phyloP scores from a whole-genome alignment of 2,329 filamentous ascomycete species.

The Hypoxylon sp. region DNA sequence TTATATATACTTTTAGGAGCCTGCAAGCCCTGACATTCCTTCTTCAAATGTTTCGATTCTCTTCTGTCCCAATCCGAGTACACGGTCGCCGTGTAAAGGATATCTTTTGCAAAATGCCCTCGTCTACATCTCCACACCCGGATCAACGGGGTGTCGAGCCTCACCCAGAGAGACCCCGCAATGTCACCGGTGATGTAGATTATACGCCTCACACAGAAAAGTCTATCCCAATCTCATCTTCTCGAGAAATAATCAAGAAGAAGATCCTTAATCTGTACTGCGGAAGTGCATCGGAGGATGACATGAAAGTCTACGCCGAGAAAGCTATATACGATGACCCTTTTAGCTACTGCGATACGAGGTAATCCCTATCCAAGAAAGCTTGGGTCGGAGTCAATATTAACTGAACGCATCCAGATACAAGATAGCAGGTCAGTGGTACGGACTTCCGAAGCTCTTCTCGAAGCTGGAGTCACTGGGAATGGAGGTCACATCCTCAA shows the following conservation, averaged over 20 bases:
- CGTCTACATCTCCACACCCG: conserved; percentile 36
- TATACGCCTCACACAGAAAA: conserved; percentile 59
- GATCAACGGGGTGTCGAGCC: conserved; percentile 35
- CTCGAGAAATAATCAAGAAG: conserved; percentile 59
- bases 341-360: conserved; percentile 64
- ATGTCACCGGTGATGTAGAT: conserved; percentile 53
- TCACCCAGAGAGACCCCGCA: conserved; percentile 35
- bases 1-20: background rate
- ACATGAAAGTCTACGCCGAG: conserved; percentile 65
- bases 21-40: background rate
- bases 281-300: conserved; percentile 62
- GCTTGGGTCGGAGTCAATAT: background rate
- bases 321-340: conserved; percentile 64
- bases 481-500: conserved; percentile 59
- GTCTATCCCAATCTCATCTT: conserved; percentile 53
- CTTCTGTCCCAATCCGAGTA: background rate
- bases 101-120: conserved; percentile 26
- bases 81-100: background rate
- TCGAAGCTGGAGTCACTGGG: conserved; percentile 58
- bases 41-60: background rate
- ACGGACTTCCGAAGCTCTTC: conserved; percentile 62
- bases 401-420: conserved; percentile 23
- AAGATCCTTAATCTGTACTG: conserved; percentile 62
- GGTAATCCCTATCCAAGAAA: conserved; percentile 52
- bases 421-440: conserved; percentile 68